phyloP scores from a whole-genome alignment of 805 yeast genomes.

The Hanseniaspora occidentalis region DNA sequence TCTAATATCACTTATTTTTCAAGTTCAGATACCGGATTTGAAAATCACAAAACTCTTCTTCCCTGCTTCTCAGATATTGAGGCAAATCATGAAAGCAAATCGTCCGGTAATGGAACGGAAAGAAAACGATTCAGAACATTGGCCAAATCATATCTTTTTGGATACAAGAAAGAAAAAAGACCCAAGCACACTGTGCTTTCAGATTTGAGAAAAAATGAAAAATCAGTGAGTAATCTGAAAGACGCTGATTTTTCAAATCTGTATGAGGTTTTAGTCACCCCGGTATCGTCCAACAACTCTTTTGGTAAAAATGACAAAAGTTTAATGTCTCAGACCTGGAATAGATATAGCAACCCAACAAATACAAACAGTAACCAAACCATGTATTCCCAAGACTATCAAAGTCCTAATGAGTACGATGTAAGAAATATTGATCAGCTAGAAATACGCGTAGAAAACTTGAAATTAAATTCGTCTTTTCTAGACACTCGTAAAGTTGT shows the following conservation, averaged over 20 bases:
- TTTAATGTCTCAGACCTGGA: neutral
- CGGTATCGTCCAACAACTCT: neutral
- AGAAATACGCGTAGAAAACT: neutral
- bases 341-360: neutral
- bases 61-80: no score
- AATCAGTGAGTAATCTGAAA: neutral
- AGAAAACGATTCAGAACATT: conserved; percentile 6
- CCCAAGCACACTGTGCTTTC: no score
- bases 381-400: neutral
- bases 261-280: neutral
- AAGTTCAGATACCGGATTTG: no score
- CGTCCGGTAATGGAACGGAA: conserved; percentile 3
- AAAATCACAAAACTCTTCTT: no score
- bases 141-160: conserved; percentile 4
- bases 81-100: neutral
- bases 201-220: neutral
- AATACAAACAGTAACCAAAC: no score
- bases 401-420: neutral
- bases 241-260: neutral
- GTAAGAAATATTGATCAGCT: neutral
- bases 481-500: conserved; percentile 20
- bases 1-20: no score
- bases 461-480: conserved; percentile 1
- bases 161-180: neutral
- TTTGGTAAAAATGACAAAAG: neutral